Evolutionary conservation across 768 basidiomycete species (phyloP).

Genomic region (Coprinopsis marcescibilis): DNA sequence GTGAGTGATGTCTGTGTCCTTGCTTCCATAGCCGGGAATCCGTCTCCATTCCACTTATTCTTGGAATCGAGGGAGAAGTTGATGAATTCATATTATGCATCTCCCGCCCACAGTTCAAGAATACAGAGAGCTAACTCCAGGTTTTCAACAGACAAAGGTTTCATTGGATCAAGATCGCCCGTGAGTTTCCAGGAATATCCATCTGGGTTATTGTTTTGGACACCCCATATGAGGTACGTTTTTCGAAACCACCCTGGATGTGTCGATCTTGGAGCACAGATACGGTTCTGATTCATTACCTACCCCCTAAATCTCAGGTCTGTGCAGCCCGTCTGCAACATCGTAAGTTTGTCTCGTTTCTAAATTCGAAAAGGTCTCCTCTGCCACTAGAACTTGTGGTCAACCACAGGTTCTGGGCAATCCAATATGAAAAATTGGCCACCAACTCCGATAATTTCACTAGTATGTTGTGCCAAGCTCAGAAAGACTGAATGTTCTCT

Average conservation of each 20-base stretch:
- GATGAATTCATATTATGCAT: too few species aligned
- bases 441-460: too few species aligned
- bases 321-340: conserved; percentile 55
- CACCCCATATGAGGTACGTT: conserved; percentile 65
- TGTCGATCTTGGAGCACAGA: background rate
- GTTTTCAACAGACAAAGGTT: conserved; percentile 49
- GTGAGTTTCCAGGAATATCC: conserved; percentile 53
- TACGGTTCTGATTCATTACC: conserved; percentile 17
- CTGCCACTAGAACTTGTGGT: background rate
- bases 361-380: background rate
- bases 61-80: too few species aligned
- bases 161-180: conserved; percentile 71
- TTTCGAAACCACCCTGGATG: background rate
- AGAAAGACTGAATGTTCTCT: background rate
- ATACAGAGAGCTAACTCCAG: background rate
- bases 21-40: background rate
- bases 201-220: conserved; percentile 77
- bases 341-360: conserved; percentile 50
- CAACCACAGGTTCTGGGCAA: too few species aligned
- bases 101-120: too few species aligned
- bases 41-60: conserved; percentile 1
- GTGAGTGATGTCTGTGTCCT: conserved; percentile 34
- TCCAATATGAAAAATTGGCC: too few species aligned
- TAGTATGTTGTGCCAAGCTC: too few species aligned
- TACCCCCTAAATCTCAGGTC: conserved; percentile 38